Base-by-base conservation (phyloP, 2,329 filamentous ascomycete species). In the Macrophomina pseudophaseolina region DNA sequence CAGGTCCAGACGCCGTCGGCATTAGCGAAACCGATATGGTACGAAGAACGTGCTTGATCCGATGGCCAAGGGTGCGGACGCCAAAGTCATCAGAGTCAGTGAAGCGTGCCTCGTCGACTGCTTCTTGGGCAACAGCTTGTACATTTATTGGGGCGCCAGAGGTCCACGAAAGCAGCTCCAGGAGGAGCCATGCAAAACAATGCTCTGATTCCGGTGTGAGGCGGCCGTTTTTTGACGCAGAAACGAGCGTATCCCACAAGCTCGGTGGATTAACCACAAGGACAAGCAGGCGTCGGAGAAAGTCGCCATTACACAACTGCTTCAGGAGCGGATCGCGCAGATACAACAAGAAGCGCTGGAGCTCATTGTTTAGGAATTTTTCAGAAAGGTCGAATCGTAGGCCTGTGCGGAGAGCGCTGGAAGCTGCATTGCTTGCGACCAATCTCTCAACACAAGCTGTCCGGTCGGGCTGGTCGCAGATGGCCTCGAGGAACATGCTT, bases 1-100 rank as follows among this genome's bases (percentile, higher is more conserved):
- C 91, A 0, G 89, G 84, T 1, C 65, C 69, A 44, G 40, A 23
- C 5, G 38, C 8, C 2, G 30, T 11, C 0, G 38, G 16, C 0
- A 40, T 11, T 1, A 48, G 9, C 1, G n/a, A 6, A 1, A 48
- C 12, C 2, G 51, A 35, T 30, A 30, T 44, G 46, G 88, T 83
- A 0, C 84, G 78, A 0, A 78, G 65, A 8, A 48, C 77, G 73
- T 42, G 79, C 77, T 28, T 82, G 74, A 68, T 87, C 78, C 32
- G 93, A 66, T 66, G 84, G 85, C 2, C 87, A 84, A 71, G 88
- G 82, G 1, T 86, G 79, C 60, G 85, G 74, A 69, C 88, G 83
- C 56, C 82, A 81, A 23, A 88, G 71, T 64, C 86, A 80, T 73
- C 68, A 1, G 70, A 70, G 5, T 71, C 69, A 64, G 73, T 72